Evolutionary conservation across 495 filamentous ascomycete genomes (phyloP).

Genomic region (Penicillium parvum): DNA sequence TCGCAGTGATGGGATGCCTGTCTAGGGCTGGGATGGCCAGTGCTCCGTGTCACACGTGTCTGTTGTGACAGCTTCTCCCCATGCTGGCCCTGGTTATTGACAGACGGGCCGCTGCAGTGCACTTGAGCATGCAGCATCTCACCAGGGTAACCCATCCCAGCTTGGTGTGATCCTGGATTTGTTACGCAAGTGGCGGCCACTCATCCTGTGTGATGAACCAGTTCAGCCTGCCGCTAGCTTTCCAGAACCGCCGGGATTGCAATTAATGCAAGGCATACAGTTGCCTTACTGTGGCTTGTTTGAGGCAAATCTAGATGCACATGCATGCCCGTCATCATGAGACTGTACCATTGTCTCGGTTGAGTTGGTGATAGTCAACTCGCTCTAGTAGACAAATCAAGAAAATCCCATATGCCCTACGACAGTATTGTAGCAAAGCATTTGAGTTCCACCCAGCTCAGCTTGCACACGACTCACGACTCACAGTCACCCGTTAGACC

Average conservation of each 20-base stretch:
- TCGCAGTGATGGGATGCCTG: too few species aligned
- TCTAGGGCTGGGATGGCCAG: too few species aligned
- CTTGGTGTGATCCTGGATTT: background rate
- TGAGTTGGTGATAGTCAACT: constrained; percentile 1
- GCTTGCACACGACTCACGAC: too few species aligned
- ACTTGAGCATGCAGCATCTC: constrained; percentile 8
- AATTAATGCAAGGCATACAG: constrained; percentile 7
- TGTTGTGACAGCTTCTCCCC: background rate
- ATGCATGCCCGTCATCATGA: background rate
- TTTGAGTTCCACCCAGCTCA: constrained; percentile 10
- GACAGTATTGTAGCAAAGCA: background rate
- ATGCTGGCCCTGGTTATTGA: constrained; percentile 1
- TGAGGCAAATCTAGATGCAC: too few species aligned
- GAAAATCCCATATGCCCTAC: background rate
- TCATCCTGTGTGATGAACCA: constrained; percentile 1
- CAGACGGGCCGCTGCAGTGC: constrained; percentile 9
- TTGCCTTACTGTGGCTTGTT: too few species aligned
- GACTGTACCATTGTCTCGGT: constrained; percentile 8
- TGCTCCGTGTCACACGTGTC: constrained; percentile 1
- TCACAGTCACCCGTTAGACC: too few species aligned
- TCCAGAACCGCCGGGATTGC: constrained; percentile 4
- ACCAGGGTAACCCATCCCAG: background rate
- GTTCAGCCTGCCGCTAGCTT: constrained; percentile 3
- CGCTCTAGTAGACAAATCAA: background rate
- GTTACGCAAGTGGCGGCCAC: constrained; percentile 14